Conservation (phyloP, 1,139 yeast genomes). For the Yamadazyma taylorii region DNA sequence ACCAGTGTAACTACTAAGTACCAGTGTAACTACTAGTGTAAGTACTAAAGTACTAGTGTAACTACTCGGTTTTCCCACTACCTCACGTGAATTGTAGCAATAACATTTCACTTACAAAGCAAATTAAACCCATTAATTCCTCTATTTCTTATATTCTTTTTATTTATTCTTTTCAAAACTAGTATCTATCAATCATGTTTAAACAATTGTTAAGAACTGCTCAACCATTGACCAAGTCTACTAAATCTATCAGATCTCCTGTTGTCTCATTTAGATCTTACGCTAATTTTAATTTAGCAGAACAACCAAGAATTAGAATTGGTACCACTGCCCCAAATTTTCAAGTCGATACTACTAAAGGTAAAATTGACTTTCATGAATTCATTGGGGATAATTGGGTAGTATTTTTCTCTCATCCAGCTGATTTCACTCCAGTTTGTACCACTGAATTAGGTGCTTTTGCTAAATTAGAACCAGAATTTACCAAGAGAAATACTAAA, state of each 20-base stretch:
- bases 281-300: constrained; percentile 53
- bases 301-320: constrained; percentile 67
- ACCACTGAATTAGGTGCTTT: constrained; percentile 94
- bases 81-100: constrained; percentile 13
- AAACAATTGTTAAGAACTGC: constrained; percentile 16
- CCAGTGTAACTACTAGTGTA: constrained; percentile 1
- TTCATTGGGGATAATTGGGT: constrained; percentile 82
- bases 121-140: neutral
- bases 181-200: constrained; percentile 12
- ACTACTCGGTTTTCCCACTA: no score
- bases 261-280: constrained; percentile 23
- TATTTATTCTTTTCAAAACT: neutral
- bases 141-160: no score
- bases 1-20: no score
- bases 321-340: constrained; percentile 84
- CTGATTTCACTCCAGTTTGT: constrained; percentile 93
- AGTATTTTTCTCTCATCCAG: constrained; percentile 87
- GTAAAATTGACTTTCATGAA: constrained; percentile 74
- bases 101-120: neutral
- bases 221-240: constrained; percentile 2
- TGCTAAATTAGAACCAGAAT: constrained; percentile 79
- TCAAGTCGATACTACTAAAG: constrained; percentile 69
- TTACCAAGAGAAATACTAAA: constrained; percentile 75
- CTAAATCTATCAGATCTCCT: constrained; percentile 1
- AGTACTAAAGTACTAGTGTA: no score